Evolutionary conservation across 495 filamentous ascomycete species (phyloP), one percentile per base, ranked within the genome.

Genomic region (Hypoxylon fuscum): DNA sequence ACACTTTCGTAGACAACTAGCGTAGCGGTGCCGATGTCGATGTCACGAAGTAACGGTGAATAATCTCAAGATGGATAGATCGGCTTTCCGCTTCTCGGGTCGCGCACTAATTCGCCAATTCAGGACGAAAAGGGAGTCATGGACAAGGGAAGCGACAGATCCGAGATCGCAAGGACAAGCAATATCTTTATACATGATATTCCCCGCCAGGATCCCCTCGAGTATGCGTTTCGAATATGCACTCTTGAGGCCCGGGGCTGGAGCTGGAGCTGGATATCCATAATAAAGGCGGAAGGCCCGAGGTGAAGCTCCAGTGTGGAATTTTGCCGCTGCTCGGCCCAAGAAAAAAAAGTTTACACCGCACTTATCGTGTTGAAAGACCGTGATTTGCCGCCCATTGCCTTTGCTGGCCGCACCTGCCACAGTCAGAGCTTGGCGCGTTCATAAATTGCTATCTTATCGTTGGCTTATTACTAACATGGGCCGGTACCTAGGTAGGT

Each of bases 381-480:
- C 69, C 69, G 69, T 4, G 32, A 59, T 64, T 69, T 69, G 66
- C 69, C 69, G 69, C 20, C 38, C 59, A 62, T 71, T 69, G 59
- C 69, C 69, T 64, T 56, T 10, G 14, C 38, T 66, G 51, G 34
- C 69, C 66, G 69, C 34, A 40, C 50, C 45, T 52, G 45, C 15
- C 45, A 2, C 23, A 52, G 44, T 61, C 2, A 56, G 44, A 48
- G 18, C 57, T 61, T 61, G 49, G 57, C 57, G 32, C 34, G 29
- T 34, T 31, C 12, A 11, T 54, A 48, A 48, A 37, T 48, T 58
- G 21, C 50, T 59, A 64, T 64, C 48, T 58, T 64, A 64, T 64
- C 50, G 20, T 38, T 48, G 35, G 25, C 25, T 8, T n/a, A 15
- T 38, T 27, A 3, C 25, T 8, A 27, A 27, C 25, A 27, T 27